These are phyloP conservation scores for Trifolium dubium DNA, from an alignment of 306 rosid genomes.

Conservation along the genomic window DNA sequence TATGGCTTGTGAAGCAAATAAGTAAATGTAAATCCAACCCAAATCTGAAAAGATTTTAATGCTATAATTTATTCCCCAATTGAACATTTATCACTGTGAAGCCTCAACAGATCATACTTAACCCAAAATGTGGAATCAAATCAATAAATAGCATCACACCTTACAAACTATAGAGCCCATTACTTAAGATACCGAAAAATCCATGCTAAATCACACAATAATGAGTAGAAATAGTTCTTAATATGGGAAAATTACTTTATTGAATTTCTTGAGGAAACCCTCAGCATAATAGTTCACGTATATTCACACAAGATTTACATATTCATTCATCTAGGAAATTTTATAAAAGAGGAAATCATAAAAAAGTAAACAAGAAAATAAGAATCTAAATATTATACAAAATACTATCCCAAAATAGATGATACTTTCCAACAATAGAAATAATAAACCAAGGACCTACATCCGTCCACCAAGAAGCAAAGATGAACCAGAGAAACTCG, in stretches of 20 bases:
- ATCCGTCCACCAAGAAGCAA: conserved; percentile 16
- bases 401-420: not conserved
- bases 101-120: conserved; percentile 22
- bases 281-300: not conserved
- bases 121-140: conserved; percentile 15
- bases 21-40: conserved; percentile 24
- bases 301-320: not conserved
- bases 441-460: conserved; percentile 17
- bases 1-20: conserved; percentile 14
- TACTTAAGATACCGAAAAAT: conserved; percentile 18
- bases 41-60: conserved; percentile 7
- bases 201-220: conserved; percentile 21
- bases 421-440: not conserved
- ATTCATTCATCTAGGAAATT: not conserved
- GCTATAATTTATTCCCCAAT: not conserved
- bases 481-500: conserved; percentile 12
- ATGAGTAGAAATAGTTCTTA: not conserved
- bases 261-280: conserved; percentile 6
- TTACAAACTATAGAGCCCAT: not conserved
- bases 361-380: conserved; percentile 1
- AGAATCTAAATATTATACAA: not conserved
- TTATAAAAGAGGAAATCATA: not conserved
- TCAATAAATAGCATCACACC: conserved; percentile 6
- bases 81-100: conserved; percentile 11
- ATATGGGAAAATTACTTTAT: not conserved